Evolutionary conservation across 768 basidiomycete species (phyloP).

Genomic region (Favolaschia claudopus): DNA sequence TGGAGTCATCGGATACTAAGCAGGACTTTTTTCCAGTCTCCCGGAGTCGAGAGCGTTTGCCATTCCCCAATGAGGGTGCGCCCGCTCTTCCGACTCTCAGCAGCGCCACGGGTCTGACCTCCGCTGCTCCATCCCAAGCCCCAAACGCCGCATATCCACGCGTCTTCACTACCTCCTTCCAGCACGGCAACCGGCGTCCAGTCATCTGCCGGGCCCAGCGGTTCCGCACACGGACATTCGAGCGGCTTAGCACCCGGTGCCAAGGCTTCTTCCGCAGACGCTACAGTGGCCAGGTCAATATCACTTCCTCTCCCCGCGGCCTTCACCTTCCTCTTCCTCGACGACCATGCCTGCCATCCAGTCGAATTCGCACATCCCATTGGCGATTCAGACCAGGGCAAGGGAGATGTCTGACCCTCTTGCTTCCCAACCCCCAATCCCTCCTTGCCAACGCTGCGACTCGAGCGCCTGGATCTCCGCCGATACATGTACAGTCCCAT

Average conservation of each 20-base stretch:
- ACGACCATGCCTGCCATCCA: neutral
- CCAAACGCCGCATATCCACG: too few species aligned
- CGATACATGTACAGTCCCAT: neutral
- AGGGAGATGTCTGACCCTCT: constrained; percentile 19
- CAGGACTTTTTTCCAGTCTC: constrained; percentile 5
- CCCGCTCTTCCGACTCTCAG: constrained; percentile 15
- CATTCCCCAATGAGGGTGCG: constrained; percentile 13
- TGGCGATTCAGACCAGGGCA: constrained; percentile 23
- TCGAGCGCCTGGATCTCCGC: constrained; percentile 20
- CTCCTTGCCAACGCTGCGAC: constrained; percentile 17
- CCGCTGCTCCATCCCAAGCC: too few species aligned
- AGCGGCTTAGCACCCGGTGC: neutral
- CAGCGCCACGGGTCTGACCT: neutral
- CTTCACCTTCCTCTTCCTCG: neutral
- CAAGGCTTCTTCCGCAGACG: neutral
- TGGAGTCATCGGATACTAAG: neutral
- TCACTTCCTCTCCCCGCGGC: constrained; percentile 3
- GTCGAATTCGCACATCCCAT: constrained; percentile 24
- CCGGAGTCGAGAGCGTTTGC: constrained; percentile 20
- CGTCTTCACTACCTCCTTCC: too few species aligned
- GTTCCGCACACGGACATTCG: neutral
- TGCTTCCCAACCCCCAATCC: too few species aligned
- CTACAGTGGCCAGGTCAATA: neutral
- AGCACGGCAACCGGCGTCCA: too few species aligned
- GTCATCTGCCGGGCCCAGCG: too few species aligned